Conservation (phyloP, 2,329 filamentous ascomycete genomes). For the Plectosphaerella cucumerina region DNA sequence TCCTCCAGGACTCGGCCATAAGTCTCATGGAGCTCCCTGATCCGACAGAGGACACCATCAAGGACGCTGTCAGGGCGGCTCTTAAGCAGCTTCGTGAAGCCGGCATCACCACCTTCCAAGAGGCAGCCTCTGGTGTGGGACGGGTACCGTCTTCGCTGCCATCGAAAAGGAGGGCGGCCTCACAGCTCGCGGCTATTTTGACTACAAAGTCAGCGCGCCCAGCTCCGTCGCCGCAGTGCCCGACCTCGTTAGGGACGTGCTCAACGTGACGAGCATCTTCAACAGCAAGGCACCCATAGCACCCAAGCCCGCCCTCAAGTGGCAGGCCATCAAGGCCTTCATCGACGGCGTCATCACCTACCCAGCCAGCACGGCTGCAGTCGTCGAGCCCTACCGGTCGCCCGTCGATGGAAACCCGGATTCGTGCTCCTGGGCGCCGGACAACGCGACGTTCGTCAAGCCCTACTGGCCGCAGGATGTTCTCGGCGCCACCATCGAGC, state of each 20-base stretch:
- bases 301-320: conserved; percentile 18
- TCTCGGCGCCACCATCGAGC: conserved; percentile 17
- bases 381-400: conserved; percentile 19
- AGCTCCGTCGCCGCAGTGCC: conserved; percentile 7
- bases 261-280: conserved; percentile 3
- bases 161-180: conserved; percentile 11
- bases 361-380: conserved; percentile 19
- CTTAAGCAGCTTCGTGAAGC: conserved; percentile 20
- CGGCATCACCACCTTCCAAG: conserved; percentile 22
- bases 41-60: conserved; percentile 12
- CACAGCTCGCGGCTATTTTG: conserved; percentile 18
- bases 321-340: conserved; percentile 21
- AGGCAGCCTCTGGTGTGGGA: conserved; percentile 16
- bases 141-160: neutral
- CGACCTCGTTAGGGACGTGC: conserved; percentile 10
- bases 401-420: conserved; percentile 7
- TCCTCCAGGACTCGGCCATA: conserved; percentile 16
- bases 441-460: conserved; percentile 23
- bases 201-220: conserved; percentile 19
- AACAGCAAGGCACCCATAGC: conserved; percentile 11
- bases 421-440: conserved; percentile 1
- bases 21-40: conserved; percentile 15
- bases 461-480: conserved; percentile 19
- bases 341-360: conserved; percentile 22
- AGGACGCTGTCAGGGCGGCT: conserved; percentile 17